Conservation (phyloP, 306 rosid species). For the Castanopsis chinensis region DNA sequence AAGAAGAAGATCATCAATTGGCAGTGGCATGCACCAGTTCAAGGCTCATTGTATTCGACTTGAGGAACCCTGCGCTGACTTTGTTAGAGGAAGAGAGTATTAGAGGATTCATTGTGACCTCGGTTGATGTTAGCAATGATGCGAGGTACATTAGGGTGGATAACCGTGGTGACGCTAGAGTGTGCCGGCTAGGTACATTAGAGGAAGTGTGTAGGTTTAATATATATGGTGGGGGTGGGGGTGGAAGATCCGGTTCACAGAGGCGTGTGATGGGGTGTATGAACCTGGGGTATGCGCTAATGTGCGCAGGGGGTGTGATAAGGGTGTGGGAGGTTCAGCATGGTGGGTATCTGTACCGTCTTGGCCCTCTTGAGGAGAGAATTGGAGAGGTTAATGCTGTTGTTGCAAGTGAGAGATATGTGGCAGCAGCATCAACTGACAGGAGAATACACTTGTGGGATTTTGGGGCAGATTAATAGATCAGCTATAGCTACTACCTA, state of each 20-base stretch:
- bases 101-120: slow-evolving; percentile 39
- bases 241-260: neutral
- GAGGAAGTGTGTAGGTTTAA: slow-evolving; percentile 50
- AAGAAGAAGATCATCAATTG: neutral
- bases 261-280: slow-evolving; percentile 49
- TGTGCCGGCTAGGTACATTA: slow-evolving; percentile 37
- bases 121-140: slow-evolving; percentile 50
- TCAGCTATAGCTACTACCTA: too few species aligned
- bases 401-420: slow-evolving; percentile 61
- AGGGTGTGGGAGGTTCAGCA: slow-evolving; percentile 58
- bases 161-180: slow-evolving; percentile 40
- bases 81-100: slow-evolving; percentile 35
- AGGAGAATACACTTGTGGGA: slow-evolving; percentile 59
- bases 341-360: neutral
- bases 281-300: slow-evolving; percentile 52
- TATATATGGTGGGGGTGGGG: slow-evolving; percentile 25
- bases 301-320: slow-evolving; percentile 36
- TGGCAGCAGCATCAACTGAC: slow-evolving; percentile 41
- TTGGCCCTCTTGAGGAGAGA: slow-evolving; percentile 19
- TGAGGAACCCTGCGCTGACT: slow-evolving; percentile 37
- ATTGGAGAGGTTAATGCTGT: slow-evolving; percentile 35
- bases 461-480: slow-evolving; percentile 52
- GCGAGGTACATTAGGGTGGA: slow-evolving; percentile 44
- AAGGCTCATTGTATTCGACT: slow-evolving; percentile 43
- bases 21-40: slow-evolving; percentile 76